Percentiles rank a stretch among this genome's conserved stretches.
phyloP scores from a whole-genome alignment of 2,329 filamentous ascomycete species.

The Penicillium crustosum region DNA sequence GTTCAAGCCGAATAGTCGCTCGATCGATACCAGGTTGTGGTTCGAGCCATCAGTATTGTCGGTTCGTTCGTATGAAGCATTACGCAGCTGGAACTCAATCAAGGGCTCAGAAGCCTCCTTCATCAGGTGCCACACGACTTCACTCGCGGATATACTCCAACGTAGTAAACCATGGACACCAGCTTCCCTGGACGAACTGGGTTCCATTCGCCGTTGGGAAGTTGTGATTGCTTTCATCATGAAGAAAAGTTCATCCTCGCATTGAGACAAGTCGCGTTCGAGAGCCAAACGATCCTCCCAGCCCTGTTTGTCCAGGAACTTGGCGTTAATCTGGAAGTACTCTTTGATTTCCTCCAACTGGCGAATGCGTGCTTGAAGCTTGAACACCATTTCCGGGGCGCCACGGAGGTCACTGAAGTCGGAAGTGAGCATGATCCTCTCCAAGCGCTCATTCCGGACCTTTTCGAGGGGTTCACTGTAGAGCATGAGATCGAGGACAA shows the following conservation, averaged over 20 bases:
- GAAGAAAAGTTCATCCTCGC: conserved; percentile 97
- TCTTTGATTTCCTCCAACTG: conserved; percentile 95
- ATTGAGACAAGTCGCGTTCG: conserved; percentile 82
- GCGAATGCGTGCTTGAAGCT: conserved; percentile 85
- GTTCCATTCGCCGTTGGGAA: conserved; percentile 79
- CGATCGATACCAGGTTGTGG: conserved; percentile 85
- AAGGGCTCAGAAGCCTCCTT: conserved; percentile 82
- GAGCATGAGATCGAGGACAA: conserved; percentile 90
- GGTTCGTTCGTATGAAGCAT: conserved; percentile 89
- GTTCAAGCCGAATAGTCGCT: conserved; percentile 84
- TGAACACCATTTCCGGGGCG: conserved; percentile 87
- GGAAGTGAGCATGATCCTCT: conserved; percentile 98
- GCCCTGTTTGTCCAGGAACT: conserved; percentile 79
- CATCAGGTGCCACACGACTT: conserved; percentile 97
- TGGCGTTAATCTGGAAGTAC: conserved; percentile 90
- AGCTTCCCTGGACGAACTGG: conserved; percentile 65
- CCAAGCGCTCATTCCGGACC: conserved; percentile 88
- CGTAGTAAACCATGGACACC: conserved; percentile 80
- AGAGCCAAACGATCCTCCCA: conserved; percentile 90
- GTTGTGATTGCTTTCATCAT: conserved; percentile 99
- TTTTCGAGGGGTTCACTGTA: conserved; percentile 97
- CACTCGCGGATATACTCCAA: conserved; percentile 90
- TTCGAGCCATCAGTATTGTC: conserved; percentile 98
- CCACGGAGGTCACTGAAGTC: conserved; percentile 97
- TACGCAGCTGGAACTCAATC: conserved; percentile 87